Percentiles rank a stretch among this genome's conserved stretches.
Conservation (phyloP, 495 filamentous ascomycete genomes). For the Pseudomonodictys pantanalensis region DNA sequence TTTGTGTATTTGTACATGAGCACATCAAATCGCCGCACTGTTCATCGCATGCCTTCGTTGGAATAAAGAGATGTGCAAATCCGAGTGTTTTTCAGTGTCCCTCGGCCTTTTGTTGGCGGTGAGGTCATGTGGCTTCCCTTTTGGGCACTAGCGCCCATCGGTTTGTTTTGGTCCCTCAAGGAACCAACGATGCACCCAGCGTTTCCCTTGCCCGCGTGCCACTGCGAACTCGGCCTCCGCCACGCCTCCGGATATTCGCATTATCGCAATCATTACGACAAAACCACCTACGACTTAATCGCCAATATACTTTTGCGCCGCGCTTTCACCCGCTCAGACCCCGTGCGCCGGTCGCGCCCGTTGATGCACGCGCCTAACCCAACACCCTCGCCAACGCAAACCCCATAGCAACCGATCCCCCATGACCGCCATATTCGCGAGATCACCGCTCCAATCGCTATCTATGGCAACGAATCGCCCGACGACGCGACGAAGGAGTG, state of each 20-base stretch:
- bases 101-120: no score
- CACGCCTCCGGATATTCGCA: slow-evolving; percentile 21
- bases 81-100: no score
- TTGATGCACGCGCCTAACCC: slow-evolving; percentile 28
- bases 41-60: no score
- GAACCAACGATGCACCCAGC: slow-evolving; percentile 4
- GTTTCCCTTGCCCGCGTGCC: slow-evolving; percentile 2
- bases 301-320: background rate
- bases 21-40: no score
- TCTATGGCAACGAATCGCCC: slow-evolving; percentile 36
- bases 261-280: slow-evolving; percentile 24
- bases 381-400: slow-evolving; percentile 1
- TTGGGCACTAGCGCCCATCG: background rate
- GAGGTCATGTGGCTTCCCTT: slow-evolving; percentile 2
- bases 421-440: slow-evolving; percentile 40
- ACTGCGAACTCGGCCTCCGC: slow-evolving; percentile 3
- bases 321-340: background rate
- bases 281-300: background rate
- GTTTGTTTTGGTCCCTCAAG: slow-evolving; percentile 12
- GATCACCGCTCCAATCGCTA: slow-evolving; percentile 39
- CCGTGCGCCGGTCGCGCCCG: background rate
- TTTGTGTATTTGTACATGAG: no score
- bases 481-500: slow-evolving; percentile 37
- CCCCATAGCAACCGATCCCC: slow-evolving; percentile 21
- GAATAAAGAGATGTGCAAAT: no score